phyloP scores from a whole-genome alignment of 768 basidiomycete genomes.

The Rhodotorula toruloides region DNA sequence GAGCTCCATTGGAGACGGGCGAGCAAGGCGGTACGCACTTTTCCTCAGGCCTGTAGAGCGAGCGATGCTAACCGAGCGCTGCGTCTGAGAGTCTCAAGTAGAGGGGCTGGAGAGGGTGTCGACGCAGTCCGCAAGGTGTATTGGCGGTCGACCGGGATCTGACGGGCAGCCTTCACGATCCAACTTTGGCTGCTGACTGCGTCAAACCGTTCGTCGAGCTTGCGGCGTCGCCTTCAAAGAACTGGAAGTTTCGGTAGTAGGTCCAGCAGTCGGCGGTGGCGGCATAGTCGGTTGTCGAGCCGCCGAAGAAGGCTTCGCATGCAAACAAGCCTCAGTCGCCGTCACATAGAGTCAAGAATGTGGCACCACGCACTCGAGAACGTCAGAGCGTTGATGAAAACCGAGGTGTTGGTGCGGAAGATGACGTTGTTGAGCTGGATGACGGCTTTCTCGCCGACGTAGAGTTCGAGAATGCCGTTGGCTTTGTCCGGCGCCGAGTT shows the following conservation, averaged over 20 bases:
- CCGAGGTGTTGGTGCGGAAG: slow-evolving; percentile 13
- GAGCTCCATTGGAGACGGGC: too few species aligned
- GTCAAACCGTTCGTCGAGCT: neutral
- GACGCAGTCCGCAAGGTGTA: too few species aligned
- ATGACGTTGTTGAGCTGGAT: slow-evolving; percentile 18
- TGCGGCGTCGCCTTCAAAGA: slow-evolving; percentile 20
- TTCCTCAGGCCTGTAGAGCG: too few species aligned
- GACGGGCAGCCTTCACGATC: neutral
- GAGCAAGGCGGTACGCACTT: too few species aligned
- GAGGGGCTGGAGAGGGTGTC: too few species aligned
- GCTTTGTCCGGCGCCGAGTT: slow-evolving; percentile 5
- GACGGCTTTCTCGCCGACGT: slow-evolving; percentile 10
- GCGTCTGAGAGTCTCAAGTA: too few species aligned
- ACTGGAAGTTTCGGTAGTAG: slow-evolving; percentile 16
- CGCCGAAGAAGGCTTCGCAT: slow-evolving; percentile 27
- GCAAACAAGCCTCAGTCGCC: neutral
- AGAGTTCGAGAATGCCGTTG: slow-evolving; percentile 20
- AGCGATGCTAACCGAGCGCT: too few species aligned
- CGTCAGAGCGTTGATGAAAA: slow-evolving; percentile 1
- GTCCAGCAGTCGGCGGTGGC: slow-evolving; percentile 5
- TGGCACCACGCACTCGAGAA: slow-evolving; percentile 3
- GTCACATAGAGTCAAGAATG: too few species aligned
- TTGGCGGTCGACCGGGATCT: too few species aligned
- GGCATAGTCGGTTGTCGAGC: slow-evolving; percentile 12
- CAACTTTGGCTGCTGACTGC: neutral